These are phyloP conservation scores for Tripterygium wilfordii DNA, from an alignment of 177 flowering plant species.

Conservation along the genomic window DNA sequence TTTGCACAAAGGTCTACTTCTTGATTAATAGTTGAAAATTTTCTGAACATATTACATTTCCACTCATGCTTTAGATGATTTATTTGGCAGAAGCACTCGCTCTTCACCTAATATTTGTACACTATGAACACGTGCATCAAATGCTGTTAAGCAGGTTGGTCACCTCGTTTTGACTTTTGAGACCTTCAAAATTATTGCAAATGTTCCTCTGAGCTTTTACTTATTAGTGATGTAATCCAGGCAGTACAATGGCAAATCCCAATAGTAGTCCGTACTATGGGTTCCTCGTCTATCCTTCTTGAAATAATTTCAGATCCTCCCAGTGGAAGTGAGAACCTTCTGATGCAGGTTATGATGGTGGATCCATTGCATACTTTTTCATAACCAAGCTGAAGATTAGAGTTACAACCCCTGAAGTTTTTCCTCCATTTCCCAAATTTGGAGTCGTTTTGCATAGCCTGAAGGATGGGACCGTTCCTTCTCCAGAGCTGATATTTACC, in stretches of 20 bases:
- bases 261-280: slow-evolving; percentile 83
- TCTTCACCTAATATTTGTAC: slow-evolving; percentile 70
- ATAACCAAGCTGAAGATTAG: no score
- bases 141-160: slow-evolving; percentile 72
- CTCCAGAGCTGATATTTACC: slow-evolving; percentile 55
- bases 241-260: slow-evolving; percentile 86
- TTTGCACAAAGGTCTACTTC: slow-evolving; percentile 96
- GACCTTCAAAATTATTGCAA: no score
- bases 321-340: slow-evolving; percentile 74
- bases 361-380: no score
- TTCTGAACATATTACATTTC: no score
- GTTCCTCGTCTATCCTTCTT: slow-evolving; percentile 76
- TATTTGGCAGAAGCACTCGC: slow-evolving; percentile 71
- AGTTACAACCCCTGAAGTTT: no score
- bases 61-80: no score
- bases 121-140: slow-evolving; percentile 54
- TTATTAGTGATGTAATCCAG: slow-evolving; percentile 42
- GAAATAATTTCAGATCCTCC: slow-evolving; percentile 88
- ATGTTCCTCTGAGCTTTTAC: slow-evolving; percentile 2
- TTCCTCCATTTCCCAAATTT: not conserved
- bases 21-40: no score
- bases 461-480: slow-evolving; percentile 75
- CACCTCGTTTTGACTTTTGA: slow-evolving; percentile 3
- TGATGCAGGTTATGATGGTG: slow-evolving; percentile 91
- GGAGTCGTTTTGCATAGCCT: slow-evolving; percentile 65